Percentiles rank a stretch among this genome's conserved stretches.
Evolutionary conservation across 257 asterid species (phyloP).

Genomic region (Linaria vulgaris): DNA sequence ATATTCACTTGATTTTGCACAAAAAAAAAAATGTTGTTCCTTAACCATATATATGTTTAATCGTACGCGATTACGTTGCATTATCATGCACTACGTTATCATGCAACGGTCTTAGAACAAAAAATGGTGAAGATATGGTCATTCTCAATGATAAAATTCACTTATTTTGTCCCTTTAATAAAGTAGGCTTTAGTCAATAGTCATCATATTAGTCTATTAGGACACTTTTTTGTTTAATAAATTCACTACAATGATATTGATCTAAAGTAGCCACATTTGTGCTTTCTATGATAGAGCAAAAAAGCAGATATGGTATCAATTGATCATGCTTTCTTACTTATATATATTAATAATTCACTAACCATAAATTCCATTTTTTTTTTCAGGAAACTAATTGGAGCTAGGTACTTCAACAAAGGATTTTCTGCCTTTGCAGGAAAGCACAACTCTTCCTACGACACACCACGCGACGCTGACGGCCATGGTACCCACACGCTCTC

Average conservation of each 20-base stretch:
- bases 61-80: background rate
- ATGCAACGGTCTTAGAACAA: too few species aligned
- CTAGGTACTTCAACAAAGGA: conserved; percentile 65
- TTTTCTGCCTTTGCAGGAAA: conserved; percentile 22
- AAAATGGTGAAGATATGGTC: too few species aligned
- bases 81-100: too few species aligned
- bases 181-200: background rate
- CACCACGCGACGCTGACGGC: conserved; percentile 50
- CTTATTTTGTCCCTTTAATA: background rate
- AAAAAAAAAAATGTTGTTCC: background rate
- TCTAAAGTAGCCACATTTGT: background rate
- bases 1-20: conserved; percentile 19
- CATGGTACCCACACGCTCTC: conserved; percentile 88
- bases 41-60: background rate
- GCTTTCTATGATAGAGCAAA: background rate
- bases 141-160: too few species aligned
- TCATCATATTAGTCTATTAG: background rate
- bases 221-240: background rate
- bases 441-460: background rate
- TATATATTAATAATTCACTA: too few species aligned
- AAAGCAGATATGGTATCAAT: background rate
- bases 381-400: conserved; percentile 79
- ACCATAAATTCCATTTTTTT: background rate
- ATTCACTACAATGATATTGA: too few species aligned
- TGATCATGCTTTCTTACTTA: background rate